A percentile compares a stretch with the other conserved stretches of the same genome.
phyloP scores from a whole-genome alignment of 192 early-diverging fungal genomes.

The Podila epigama region DNA sequence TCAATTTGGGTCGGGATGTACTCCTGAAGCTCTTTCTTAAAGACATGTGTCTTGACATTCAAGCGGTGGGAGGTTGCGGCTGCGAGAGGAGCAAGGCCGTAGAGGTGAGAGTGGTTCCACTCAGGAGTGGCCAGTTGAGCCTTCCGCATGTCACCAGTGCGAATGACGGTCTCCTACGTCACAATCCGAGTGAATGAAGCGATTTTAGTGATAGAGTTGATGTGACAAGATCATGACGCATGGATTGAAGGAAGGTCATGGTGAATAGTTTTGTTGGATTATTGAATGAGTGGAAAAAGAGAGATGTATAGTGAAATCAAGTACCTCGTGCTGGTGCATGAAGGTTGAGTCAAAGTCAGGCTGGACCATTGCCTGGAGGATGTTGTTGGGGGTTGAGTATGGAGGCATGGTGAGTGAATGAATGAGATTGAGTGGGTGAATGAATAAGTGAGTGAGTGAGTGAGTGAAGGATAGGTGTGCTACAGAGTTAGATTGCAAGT shows the following conservation, averaged over 20 bases:
- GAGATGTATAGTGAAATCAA: neutral
- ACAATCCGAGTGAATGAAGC: neutral
- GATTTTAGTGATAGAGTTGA: neutral
- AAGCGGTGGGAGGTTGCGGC: slow-evolving; percentile 10
- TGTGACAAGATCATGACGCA: too few species aligned
- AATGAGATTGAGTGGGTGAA: neutral
- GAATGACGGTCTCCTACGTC: neutral
- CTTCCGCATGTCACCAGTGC: neutral
- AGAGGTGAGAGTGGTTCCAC: slow-evolving; percentile 8
- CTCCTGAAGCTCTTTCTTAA: slow-evolving; percentile 47
- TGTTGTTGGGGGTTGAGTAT: slow-evolving; percentile 12
- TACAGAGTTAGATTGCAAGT: neutral
- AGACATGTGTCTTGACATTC: slow-evolving; percentile 43
- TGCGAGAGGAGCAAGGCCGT: neutral
- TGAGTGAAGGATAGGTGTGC: neutral
- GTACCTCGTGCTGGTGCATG: slow-evolving; percentile 28
- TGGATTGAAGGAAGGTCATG: too few species aligned
- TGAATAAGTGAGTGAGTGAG: neutral
- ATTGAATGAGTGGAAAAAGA: neutral
- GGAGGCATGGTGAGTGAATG: slow-evolving; percentile 20
- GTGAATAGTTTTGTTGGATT: neutral
- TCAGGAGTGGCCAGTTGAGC: slow-evolving; percentile 6
- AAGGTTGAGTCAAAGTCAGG: slow-evolving; percentile 8
- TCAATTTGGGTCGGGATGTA: slow-evolving; percentile 38
- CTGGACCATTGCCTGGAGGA: neutral